These are phyloP conservation scores for Carex parvula DNA, from an alignment of 176 grass and related monocot genomes.

Conservation along the genomic window DNA sequence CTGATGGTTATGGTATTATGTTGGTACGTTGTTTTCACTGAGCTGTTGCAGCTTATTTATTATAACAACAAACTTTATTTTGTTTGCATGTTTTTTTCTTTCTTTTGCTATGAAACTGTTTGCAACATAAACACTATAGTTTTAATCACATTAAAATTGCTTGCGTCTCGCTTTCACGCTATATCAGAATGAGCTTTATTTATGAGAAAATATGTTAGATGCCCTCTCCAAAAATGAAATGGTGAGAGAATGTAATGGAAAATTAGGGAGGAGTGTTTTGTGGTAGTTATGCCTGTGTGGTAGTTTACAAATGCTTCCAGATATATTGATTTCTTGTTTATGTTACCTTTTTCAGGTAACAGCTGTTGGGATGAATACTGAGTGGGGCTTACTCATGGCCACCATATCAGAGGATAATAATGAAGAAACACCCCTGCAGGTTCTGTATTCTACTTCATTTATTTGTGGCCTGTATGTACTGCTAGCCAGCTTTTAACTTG, in stretches of 20 bases:
- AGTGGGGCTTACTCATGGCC: conserved; percentile 97
- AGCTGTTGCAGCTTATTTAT: not conserved
- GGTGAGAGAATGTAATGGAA: not conserved
- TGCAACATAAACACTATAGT: not conserved
- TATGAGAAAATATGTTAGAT: not conserved
- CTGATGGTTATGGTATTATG: conserved; percentile 94
- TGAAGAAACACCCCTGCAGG: conserved; percentile 98
- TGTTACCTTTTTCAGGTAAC: conserved; percentile 60
- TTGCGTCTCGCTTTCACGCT: not conserved
- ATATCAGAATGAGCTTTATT: not conserved
- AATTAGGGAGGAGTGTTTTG: not conserved
- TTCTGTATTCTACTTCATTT: conserved; percentile 32
- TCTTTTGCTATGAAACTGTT: not conserved
- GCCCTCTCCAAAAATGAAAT: not conserved
- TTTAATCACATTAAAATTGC: not conserved
- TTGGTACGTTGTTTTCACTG: conserved; percentile 57
- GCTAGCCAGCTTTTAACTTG: not conserved
- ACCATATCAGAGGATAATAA: conserved; percentile 94
- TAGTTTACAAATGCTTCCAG: not conserved
- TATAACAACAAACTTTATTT: not conserved
- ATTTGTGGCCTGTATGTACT: not conserved
- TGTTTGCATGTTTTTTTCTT: not conserved
- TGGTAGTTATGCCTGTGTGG: not conserved
- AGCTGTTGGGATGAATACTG: conserved; percentile 89
- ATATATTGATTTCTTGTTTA: not conserved